Percentiles rank a stretch among this genome's conserved stretches.
These are phyloP conservation scores for Cladosporium sp. DNA, from an alignment of 2,329 filamentous ascomycete genomes.

Conservation along the genomic window DNA sequence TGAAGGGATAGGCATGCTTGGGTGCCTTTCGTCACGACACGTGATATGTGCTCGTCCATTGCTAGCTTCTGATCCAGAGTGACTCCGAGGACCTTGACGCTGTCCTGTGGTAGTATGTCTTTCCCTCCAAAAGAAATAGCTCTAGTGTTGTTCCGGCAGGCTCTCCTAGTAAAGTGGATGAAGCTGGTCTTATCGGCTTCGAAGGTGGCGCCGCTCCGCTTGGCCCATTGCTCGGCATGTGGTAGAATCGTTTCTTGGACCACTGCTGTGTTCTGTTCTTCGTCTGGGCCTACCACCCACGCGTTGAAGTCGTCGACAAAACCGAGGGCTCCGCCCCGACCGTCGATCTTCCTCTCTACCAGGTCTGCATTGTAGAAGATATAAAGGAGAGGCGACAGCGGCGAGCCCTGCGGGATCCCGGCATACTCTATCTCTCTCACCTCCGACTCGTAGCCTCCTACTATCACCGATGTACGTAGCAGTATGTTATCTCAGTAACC, in stretches of 20 bases:
- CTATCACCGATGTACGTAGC: no score
- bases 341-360: constrained; percentile 6
- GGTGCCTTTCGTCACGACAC: not conserved
- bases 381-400: constrained; percentile 37
- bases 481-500: no score
- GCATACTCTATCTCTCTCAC: not conserved
- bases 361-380: constrained; percentile 35
- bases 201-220: constrained; percentile 1
- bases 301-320: constrained; percentile 14
- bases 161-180: not conserved
- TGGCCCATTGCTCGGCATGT: not conserved
- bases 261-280: not conserved
- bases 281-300: not conserved
- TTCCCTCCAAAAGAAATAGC: not conserved
- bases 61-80: not conserved
- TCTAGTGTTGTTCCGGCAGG: not conserved
- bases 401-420: constrained; percentile 36
- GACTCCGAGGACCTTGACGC: not conserved
- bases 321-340: constrained; percentile 23
- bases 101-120: not conserved
- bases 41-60: not conserved
- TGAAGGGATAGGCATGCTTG: not conserved
- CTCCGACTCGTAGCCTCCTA: not conserved
- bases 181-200: constrained; percentile 4
- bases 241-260: not conserved